phyloP scores from a whole-genome alignment of 306 rosid species.

The Dryas alaskensis region DNA sequence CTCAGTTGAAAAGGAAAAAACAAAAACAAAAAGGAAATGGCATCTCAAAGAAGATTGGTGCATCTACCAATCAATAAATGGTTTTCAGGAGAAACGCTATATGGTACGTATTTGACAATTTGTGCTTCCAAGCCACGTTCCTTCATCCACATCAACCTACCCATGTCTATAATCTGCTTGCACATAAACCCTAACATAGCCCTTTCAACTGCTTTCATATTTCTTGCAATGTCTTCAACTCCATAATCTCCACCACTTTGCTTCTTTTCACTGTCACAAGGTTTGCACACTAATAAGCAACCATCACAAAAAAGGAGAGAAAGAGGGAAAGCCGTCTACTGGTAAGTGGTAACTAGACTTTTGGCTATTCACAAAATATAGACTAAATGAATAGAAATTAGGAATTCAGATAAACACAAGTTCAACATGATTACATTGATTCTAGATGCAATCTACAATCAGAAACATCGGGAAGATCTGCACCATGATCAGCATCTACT shows the following conservation, averaged over 20 bases:
- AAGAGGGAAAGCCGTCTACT: background rate
- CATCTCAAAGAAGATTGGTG: conserved; percentile 11
- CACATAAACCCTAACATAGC: conserved; percentile 86
- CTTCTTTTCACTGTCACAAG: conserved; percentile 48
- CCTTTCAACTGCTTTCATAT: conserved; percentile 67
- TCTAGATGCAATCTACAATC: conserved; percentile 34
- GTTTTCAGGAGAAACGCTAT: conserved; percentile 85
- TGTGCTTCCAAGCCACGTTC: conserved; percentile 59
- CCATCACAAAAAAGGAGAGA: background rate
- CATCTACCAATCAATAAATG: conserved; percentile 63
- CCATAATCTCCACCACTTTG: conserved; percentile 33
- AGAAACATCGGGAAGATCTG: conserved; percentile 54
- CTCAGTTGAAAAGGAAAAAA: conserved; percentile 5
- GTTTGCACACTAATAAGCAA: background rate
- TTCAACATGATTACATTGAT: conserved; percentile 46
- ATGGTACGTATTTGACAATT: conserved; percentile 74
- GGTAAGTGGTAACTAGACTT: background rate
- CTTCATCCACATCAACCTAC: conserved; percentile 81
- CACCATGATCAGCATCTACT: conserved; percentile 72
- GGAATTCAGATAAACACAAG: conserved; percentile 4
- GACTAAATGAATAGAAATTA: background rate
- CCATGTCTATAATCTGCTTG: conserved; percentile 89
- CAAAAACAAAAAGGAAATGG: background rate
- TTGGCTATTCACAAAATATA: background rate
- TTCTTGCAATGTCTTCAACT: conserved; percentile 54